Conservation (phyloP, 2,329 filamentous ascomycete genomes). For the Diaporthe nobilis region DNA sequence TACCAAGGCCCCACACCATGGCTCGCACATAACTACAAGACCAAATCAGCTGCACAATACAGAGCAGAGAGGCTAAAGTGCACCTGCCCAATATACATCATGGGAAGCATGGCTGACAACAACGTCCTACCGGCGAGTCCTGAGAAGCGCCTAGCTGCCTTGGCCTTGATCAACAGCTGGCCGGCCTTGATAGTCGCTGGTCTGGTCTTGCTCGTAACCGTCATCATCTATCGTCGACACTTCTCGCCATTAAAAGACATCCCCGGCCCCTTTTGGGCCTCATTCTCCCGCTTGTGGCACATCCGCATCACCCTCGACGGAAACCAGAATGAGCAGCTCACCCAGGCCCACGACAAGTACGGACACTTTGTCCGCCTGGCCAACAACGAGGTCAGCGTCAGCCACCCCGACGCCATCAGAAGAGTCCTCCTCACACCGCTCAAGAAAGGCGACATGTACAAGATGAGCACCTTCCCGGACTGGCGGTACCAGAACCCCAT, state of each 20-base stretch:
- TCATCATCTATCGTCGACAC: slow-evolving; percentile 32
- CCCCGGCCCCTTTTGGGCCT: slow-evolving; percentile 33
- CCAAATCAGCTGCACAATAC: too few species aligned
- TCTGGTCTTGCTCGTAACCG: slow-evolving; percentile 14
- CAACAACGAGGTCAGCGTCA: slow-evolving; percentile 36
- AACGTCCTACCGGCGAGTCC: too few species aligned
- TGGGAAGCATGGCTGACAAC: too few species aligned
- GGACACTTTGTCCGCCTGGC: slow-evolving; percentile 36
- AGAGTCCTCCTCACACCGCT: slow-evolving; percentile 22
- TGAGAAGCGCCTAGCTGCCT: too few species aligned
- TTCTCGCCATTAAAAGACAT: slow-evolving; percentile 29
- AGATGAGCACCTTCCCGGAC: slow-evolving; percentile 55
- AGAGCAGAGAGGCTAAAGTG: too few species aligned
- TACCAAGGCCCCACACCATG: too few species aligned
- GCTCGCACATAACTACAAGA: too few species aligned
- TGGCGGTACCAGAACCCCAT: slow-evolving; percentile 56
- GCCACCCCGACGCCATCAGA: slow-evolving; percentile 29
- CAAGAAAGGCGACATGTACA: slow-evolving; percentile 48
- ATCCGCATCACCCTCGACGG: slow-evolving; percentile 28
- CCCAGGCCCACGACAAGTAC: slow-evolving; percentile 34
- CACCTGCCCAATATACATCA: too few species aligned
- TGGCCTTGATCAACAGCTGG: too few species aligned
- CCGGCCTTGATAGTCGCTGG: too few species aligned
- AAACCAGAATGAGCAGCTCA: slow-evolving; percentile 36
- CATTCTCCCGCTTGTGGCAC: slow-evolving; percentile 33